Conservation (phyloP, 768 basidiomycete species). For the Lactifluus piperatus region DNA sequence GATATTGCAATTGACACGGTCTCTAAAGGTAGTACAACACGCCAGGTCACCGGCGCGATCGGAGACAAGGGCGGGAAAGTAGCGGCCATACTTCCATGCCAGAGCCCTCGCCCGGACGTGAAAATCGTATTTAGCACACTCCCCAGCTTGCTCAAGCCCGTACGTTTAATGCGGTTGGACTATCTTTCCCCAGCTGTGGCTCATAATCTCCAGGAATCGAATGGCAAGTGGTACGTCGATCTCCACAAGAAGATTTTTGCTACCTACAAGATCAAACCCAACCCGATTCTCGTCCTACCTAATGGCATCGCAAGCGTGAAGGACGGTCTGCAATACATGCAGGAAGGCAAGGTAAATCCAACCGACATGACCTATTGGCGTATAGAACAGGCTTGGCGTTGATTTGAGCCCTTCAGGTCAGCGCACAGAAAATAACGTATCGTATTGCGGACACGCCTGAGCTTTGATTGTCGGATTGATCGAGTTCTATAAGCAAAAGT, state of each 20-base stretch:
- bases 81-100: slow-evolving; percentile 5
- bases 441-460: slow-evolving; percentile 17
- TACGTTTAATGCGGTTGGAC: background rate
- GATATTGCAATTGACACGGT: slow-evolving; percentile 21
- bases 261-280: slow-evolving; percentile 22
- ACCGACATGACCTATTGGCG: no score
- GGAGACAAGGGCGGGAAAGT: slow-evolving; percentile 17
- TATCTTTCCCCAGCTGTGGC: background rate
- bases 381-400: background rate
- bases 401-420: slow-evolving; percentile 11
- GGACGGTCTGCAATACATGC: slow-evolving; percentile 25
- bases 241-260: slow-evolving; percentile 20
- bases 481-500: no score
- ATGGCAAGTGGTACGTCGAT: slow-evolving; percentile 22
- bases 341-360: slow-evolving; percentile 22
- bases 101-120: slow-evolving; percentile 1
- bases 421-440: slow-evolving; percentile 27
- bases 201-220: slow-evolving; percentile 7
- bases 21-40: slow-evolving; percentile 5
- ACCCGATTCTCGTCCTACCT: slow-evolving; percentile 22
- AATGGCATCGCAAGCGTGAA: slow-evolving; percentile 23
- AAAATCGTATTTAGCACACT: background rate
- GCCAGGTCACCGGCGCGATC: slow-evolving; percentile 7
- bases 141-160: background rate
- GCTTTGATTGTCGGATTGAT: background rate